Conservation (phyloP, 306 rosid species). For the Nissolia schottii region DNA sequence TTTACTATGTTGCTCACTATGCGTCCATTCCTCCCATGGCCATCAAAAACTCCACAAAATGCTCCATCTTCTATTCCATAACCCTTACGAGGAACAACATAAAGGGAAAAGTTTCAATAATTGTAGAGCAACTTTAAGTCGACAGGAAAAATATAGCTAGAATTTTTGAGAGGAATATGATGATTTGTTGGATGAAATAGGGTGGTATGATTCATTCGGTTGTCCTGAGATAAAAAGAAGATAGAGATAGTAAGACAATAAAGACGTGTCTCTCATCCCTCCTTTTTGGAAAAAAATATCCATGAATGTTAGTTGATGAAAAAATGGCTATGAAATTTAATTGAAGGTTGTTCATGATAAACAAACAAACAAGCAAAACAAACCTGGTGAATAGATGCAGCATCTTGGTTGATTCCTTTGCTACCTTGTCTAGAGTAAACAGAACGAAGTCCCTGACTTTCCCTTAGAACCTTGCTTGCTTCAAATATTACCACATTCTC, state of each 20-base stretch:
- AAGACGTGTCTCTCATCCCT: too few relatives aligned
- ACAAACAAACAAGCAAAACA: conserved; percentile 52
- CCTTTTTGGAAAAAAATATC: too few relatives aligned
- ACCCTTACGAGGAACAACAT: conserved; percentile 30
- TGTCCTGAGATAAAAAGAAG: too few relatives aligned
- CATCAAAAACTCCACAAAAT: conserved; percentile 74
- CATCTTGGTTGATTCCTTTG: conserved; percentile 78
- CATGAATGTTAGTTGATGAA: neutral
- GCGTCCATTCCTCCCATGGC: conserved; percentile 76
- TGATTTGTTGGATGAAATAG: too few relatives aligned
- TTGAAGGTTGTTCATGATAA: neutral
- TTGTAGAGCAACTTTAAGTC: too few relatives aligned
- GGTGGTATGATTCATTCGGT: too few relatives aligned
- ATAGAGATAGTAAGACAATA: too few relatives aligned
- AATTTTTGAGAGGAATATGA: too few relatives aligned
- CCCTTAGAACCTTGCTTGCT: conserved; percentile 7
- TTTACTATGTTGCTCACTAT: conserved; percentile 58
- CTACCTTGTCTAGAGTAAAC: conserved; percentile 51
- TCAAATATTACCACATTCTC: conserved; percentile 29
- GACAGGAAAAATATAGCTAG: too few relatives aligned
- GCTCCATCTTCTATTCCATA: conserved; percentile 42
- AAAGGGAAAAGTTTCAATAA: neutral
- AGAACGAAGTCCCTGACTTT: conserved; percentile 30
- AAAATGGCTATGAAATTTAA: neutral
- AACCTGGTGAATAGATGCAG: conserved; percentile 64